phyloP scores from a whole-genome alignment of 2,329 filamentous ascomycete genomes.

The Orbilia oligospora region DNA sequence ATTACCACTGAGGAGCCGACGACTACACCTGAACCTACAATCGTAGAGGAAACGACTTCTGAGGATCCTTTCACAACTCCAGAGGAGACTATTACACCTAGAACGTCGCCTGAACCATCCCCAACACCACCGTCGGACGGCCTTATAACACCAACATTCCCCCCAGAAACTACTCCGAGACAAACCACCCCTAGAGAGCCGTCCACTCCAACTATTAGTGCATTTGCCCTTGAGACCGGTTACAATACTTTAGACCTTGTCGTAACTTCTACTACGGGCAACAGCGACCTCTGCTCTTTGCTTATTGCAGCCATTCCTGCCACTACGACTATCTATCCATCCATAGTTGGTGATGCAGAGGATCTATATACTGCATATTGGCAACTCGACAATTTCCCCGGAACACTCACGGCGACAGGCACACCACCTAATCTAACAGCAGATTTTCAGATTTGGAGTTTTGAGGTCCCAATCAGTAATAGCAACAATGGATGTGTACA shows the following conservation, averaged over 20 bases:
- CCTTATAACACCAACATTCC: not conserved
- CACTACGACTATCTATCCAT: slow-evolving; percentile 40
- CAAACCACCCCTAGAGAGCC: no score
- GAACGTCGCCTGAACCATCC: not conserved
- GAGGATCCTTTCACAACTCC: slow-evolving; percentile 12
- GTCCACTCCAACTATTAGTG: not conserved
- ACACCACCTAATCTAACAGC: not conserved
- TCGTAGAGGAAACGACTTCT: slow-evolving; percentile 5
- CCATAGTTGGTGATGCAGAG: slow-evolving; percentile 11
- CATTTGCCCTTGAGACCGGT: slow-evolving; percentile 37
- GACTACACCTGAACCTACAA: not conserved
- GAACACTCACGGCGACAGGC: slow-evolving; percentile 16
- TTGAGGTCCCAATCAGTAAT: not conserved
- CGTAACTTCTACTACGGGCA: slow-evolving; percentile 14
- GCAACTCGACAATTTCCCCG: slow-evolving; percentile 1
- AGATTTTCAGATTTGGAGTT: not conserved
- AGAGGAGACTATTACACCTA: no score
- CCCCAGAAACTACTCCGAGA: not conserved
- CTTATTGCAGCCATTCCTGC: not conserved
- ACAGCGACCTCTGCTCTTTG: slow-evolving; percentile 17
- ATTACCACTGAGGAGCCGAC: not conserved
- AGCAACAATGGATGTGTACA: not conserved
- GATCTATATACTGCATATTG: slow-evolving; percentile 45
- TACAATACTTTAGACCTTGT: slow-evolving; percentile 40
- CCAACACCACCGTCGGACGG: not conserved